These are phyloP conservation scores for Silybum marianum DNA, from an alignment of 129 eudicot species.

Conservation along the genomic window DNA sequence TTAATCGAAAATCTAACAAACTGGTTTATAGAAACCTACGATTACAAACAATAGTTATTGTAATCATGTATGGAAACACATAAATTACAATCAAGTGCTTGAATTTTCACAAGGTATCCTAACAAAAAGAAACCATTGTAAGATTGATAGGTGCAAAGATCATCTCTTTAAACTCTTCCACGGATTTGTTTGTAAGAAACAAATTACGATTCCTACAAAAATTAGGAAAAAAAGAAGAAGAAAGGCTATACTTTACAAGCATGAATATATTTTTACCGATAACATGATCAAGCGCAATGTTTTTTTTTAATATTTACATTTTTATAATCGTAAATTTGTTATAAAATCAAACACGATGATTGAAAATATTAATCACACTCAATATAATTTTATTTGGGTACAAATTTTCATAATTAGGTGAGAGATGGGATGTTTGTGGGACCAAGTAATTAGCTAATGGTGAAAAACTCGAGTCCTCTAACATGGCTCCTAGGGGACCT, in stretches of 20 bases:
- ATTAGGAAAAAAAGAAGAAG: not conserved
- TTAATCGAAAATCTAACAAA: too few relatives aligned
- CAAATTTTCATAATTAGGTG: constrained; percentile 42
- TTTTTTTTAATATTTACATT: not conserved
- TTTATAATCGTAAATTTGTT: not conserved
- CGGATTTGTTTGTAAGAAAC: too few relatives aligned
- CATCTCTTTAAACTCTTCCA: not conserved
- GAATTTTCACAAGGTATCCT: not conserved
- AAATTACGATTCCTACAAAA: not conserved
- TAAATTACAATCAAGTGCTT: not conserved
- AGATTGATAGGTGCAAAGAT: not conserved
- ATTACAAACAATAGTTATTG: not conserved
- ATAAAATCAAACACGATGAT: not conserved
- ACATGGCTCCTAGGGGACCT: constrained; percentile 55
- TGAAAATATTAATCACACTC: not conserved
- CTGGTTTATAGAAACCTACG: not conserved
- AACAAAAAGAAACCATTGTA: not conserved
- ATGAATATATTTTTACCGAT: not conserved
- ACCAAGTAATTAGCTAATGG: constrained; percentile 37
- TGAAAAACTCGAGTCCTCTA: constrained; percentile 39
- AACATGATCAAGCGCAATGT: not conserved
- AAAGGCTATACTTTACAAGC: not conserved
- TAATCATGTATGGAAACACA: not conserved
- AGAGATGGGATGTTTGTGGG: constrained; percentile 47
- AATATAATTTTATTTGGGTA: constrained; percentile 3